Base-by-base conservation (phyloP, 768 basidiomycete genomes). In the Rhizopogon vulgaris region DNA sequence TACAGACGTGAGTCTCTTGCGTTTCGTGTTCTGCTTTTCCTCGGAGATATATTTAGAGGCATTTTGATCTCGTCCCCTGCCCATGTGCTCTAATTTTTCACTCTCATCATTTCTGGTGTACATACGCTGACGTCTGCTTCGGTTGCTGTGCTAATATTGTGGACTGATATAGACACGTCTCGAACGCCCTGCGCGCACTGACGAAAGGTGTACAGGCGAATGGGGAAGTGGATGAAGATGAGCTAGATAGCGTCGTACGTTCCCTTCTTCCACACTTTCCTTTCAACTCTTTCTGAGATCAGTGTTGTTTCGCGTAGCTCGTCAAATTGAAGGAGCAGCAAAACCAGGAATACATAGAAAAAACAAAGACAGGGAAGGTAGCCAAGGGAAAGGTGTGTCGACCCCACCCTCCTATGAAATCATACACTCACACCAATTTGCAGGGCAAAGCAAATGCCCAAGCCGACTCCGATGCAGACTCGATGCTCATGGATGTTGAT, bases 401-500 rank as follows among this genome's bases (percentile, higher is more conserved):
- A 36, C 37, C 32, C 40, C 22, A 32, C 55, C 38, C 3, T 46
- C 18, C 27, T 37, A 32, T 37, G 12, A 22, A 14, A 27, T 34
- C 25, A 11, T 27, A n/a, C 32, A 25, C 32, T 30, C 27, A 41
- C 30, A 28, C 38, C 5, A 45, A 6, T 6, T 3, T 34, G 2
- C 48, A 84, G 73, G 79, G 69, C 8, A 86, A 84, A 66, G 75
- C 72, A 24, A 79, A 76, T 60, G 75, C 70, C 18, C 18, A 60
- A 2, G 76, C 76, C 22, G 77, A 77, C 3, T 84, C 78, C 2
- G 85, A 84, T 32, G 74, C 67, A 12, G 90, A 90, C 62, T 90
- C 86, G 3, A 89, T 89, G 86, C 71, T 76, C 71, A 84, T 87
- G 79, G 86, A 92, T 43, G 65, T 89, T 41, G 86, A 87, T 55